These are phyloP conservation scores for Fusarium sambucinum DNA, from an alignment of 2,329 filamentous ascomycete genomes.

Conservation along the genomic window DNA sequence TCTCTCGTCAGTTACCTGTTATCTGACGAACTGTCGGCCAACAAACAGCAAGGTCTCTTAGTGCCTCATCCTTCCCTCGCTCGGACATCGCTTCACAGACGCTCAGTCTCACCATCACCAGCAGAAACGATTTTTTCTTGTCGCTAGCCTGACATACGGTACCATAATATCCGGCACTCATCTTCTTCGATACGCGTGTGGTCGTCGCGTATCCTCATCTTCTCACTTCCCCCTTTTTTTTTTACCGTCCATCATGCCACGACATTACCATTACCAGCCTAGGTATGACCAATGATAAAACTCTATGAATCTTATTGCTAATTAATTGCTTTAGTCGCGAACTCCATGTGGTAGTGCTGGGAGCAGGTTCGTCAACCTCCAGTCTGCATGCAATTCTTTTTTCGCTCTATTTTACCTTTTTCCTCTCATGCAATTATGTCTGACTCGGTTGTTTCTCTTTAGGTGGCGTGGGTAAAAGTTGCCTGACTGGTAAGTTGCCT, in stretches of 20 bases:
- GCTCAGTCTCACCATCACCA: constrained; percentile 10
- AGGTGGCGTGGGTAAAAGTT: constrained; percentile 94
- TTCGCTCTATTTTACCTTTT: constrained; percentile 21
- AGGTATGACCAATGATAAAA: constrained; percentile 36
- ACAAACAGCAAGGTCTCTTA: constrained; percentile 13
- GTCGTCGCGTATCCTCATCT: constrained; percentile 16
- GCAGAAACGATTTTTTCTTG: constrained; percentile 19
- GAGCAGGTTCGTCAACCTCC: constrained; percentile 71
- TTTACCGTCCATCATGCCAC: constrained; percentile 45
- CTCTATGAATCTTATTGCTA: constrained; percentile 22
- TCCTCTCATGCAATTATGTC: constrained; percentile 34
- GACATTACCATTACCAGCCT: constrained; percentile 48
- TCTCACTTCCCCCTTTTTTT: background rate
- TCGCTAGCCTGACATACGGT: constrained; percentile 27
- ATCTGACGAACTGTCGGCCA: constrained; percentile 22
- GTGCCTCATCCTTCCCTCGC: constrained; percentile 21
- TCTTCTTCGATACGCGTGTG: constrained; percentile 20
- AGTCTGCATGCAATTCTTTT: constrained; percentile 10
- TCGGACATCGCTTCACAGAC: constrained; percentile 16
- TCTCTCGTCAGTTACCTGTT: constrained; percentile 16
- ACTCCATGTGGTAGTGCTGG: constrained; percentile 85
- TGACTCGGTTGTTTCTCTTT: constrained; percentile 49
- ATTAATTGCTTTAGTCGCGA: constrained; percentile 69
- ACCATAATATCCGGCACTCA: constrained; percentile 8
- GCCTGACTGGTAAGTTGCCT: constrained; percentile 78